These are phyloP conservation scores for Ceratocystiopsis brevicomis DNA, from an alignment of 2,329 filamentous ascomycete genomes.

Conservation along the genomic window DNA sequence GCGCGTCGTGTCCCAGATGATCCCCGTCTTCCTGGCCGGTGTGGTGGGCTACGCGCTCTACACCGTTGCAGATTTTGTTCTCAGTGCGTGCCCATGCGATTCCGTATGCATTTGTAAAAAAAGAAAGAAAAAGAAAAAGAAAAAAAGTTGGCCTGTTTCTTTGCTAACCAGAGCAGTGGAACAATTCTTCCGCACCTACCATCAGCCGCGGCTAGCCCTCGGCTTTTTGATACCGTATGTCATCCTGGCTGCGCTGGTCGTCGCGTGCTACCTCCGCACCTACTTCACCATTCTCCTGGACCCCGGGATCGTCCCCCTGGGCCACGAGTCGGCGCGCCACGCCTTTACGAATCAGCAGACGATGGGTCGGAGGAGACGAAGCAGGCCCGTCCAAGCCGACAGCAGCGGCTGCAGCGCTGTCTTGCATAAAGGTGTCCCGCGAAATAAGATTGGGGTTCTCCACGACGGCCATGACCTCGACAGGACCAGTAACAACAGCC, in stretches of 20 bases:
- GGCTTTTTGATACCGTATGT: slow-evolving; percentile 50
- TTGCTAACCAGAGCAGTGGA: slow-evolving; percentile 32
- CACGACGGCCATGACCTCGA: too few species aligned
- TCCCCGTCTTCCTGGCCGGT: slow-evolving; percentile 50
- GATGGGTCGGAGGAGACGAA: too few species aligned
- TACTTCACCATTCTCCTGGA: slow-evolving; percentile 47
- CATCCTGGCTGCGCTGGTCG: slow-evolving; percentile 47
- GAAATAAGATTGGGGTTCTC: too few species aligned
- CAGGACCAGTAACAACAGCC: too few species aligned
- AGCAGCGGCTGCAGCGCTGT: too few species aligned
- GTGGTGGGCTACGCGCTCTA: slow-evolving; percentile 53
- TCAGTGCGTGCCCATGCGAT: too few species aligned
- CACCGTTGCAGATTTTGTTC: slow-evolving; percentile 46
- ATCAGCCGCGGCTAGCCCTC: slow-evolving; percentile 38
- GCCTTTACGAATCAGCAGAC: slow-evolving; percentile 2
- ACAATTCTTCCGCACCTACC: slow-evolving; percentile 40
- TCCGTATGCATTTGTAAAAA: too few species aligned
- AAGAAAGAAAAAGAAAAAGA: too few species aligned
- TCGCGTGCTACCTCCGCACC: slow-evolving; percentile 52
- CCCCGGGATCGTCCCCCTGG: slow-evolving; percentile 57
- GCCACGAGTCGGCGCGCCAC: slow-evolving; percentile 16
- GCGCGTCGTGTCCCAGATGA: slow-evolving; percentile 19
- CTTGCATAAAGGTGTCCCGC: too few species aligned
- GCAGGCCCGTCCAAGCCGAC: too few species aligned
- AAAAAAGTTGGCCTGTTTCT: too few species aligned